Evolutionary conservation across 139 green algal species (phyloP).

Genomic region (Axilococcus clingmanii): DNA sequence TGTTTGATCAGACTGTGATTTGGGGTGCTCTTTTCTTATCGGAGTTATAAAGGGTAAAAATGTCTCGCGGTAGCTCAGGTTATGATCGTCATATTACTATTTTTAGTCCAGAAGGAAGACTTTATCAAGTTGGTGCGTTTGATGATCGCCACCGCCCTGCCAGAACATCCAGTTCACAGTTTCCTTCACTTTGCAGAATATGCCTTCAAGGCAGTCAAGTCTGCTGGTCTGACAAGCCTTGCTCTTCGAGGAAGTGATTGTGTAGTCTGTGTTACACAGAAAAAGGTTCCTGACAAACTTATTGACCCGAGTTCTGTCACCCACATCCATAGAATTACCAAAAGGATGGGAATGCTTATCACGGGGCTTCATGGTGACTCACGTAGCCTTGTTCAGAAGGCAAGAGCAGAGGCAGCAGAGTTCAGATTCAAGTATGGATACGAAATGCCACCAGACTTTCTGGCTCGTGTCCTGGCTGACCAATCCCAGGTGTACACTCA

Average conservation of each 20-base stretch:
- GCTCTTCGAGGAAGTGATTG: constrained; percentile 83
- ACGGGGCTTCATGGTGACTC: constrained; percentile 80
- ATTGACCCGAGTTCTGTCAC: constrained; percentile 84
- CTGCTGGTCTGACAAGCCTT: constrained; percentile 81
- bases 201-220: constrained; percentile 96
- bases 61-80: constrained; percentile 31
- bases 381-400: constrained; percentile 77
- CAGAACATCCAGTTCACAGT: neutral
- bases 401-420: constrained; percentile 77
- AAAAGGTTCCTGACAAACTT: constrained; percentile 82
- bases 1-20: too few species aligned
- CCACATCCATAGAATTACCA: constrained; percentile 83
- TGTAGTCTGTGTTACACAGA: constrained; percentile 81
- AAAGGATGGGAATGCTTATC: constrained; percentile 81
- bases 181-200: constrained; percentile 72
- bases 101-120: constrained; percentile 86
- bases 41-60: constrained; percentile 5
- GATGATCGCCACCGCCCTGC: neutral
- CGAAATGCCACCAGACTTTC: constrained; percentile 88
- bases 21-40: too few species aligned
- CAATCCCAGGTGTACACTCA: constrained; percentile 96
- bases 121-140: constrained; percentile 90
- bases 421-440: constrained; percentile 94
- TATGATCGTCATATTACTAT: constrained; percentile 96
- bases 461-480: constrained; percentile 88